Evolutionary conservation across 1,284 basidiomycete species (phyloP).

Genomic region (Stereum hirsutum): DNA sequence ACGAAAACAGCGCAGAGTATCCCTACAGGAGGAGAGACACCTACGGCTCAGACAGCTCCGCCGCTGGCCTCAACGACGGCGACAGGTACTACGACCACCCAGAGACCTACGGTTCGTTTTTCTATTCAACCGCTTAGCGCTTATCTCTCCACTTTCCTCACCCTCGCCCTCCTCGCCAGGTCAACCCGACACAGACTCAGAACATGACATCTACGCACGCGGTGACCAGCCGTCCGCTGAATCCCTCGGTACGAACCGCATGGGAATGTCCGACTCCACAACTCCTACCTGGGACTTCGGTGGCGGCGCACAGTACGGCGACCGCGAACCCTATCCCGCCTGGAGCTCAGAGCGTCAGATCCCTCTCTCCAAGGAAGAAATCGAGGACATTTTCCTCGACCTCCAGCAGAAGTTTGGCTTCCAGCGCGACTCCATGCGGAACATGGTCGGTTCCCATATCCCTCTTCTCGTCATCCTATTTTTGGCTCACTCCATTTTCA

Average conservation of each 20-base stretch:
- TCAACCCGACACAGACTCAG: constrained; percentile 69
- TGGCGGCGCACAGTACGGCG: constrained; percentile 21
- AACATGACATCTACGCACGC: constrained; percentile 62
- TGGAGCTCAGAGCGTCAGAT: constrained; percentile 92
- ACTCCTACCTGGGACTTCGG: constrained; percentile 56
- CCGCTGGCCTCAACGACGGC: constrained; percentile 36
- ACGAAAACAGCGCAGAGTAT: constrained; percentile 65
- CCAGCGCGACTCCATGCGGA: constrained; percentile 86
- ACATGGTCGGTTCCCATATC: constrained; percentile 60
- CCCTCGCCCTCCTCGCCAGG: constrained; percentile 22
- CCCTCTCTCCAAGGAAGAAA: constrained; percentile 96
- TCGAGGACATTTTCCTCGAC: constrained; percentile 98
- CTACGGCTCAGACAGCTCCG: constrained; percentile 64
- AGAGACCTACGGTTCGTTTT: constrained; percentile 50
- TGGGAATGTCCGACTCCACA: constrained; percentile 53
- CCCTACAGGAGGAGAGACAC: constrained; percentile 57
- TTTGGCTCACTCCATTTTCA: constrained; percentile 14
- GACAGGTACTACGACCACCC: constrained; percentile 60
- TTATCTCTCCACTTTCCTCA: constrained; percentile 16
- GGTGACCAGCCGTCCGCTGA: constrained; percentile 65
- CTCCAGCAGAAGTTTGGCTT: constrained; percentile 99
- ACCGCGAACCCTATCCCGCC: constrained; percentile 81
- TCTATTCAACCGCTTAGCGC: constrained; percentile 8
- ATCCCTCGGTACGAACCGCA: constrained; percentile 50
- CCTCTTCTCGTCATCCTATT: neutral